Conservation (phyloP, 192 early-diverging fungal species). For the Coemansia sp. region DNA sequence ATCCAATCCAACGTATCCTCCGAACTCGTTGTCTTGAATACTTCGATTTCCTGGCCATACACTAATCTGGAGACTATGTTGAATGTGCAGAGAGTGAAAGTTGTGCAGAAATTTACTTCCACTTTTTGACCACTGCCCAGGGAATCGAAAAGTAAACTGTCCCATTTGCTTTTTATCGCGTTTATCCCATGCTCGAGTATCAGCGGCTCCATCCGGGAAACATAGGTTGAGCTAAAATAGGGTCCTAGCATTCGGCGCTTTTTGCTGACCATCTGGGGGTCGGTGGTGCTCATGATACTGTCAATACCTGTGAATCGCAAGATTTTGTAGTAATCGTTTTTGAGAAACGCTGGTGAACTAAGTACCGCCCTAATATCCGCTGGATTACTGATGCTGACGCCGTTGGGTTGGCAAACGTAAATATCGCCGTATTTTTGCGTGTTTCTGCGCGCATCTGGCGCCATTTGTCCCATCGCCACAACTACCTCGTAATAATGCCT, state of each 20-base stretch:
- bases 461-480: constrained; percentile 8
- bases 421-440: constrained; percentile 16
- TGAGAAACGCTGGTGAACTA: constrained; percentile 16
- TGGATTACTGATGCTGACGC: constrained; percentile 24
- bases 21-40: not conserved
- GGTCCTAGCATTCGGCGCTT: constrained; percentile 28
- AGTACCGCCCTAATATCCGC: constrained; percentile 28
- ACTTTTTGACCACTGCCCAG: not conserved
- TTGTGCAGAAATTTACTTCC: constrained; percentile 21
- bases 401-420: constrained; percentile 26
- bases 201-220: constrained; percentile 29
- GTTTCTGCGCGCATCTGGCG: not conserved
- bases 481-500: constrained; percentile 9
- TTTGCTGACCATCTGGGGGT: constrained; percentile 11
- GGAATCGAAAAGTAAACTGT: not conserved
- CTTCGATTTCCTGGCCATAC: constrained; percentile 29
- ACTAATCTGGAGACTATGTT: constrained; percentile 25
- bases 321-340: constrained; percentile 29
- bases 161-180: constrained; percentile 16
- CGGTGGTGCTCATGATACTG: constrained; percentile 14
- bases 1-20: constrained; percentile 23
- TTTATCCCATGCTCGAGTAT: constrained; percentile 19
- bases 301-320: constrained; percentile 18
- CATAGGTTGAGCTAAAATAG: constrained; percentile 20
- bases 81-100: constrained; percentile 30